phyloP scores from a whole-genome alignment of 2,329 filamentous ascomycete species.

The Xylaria polymorpha region DNA sequence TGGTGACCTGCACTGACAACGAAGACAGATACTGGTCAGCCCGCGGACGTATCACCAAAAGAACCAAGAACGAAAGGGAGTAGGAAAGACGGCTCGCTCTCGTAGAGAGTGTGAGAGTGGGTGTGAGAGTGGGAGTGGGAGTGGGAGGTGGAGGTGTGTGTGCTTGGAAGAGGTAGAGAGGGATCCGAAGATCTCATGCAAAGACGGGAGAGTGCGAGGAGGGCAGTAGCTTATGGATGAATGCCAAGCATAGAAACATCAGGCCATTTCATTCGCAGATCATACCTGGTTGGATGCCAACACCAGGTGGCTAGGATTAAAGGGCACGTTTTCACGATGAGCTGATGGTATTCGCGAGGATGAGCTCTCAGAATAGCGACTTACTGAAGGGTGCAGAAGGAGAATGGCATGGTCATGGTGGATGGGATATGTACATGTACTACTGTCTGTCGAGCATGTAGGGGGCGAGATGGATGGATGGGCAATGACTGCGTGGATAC shows the following conservation, averaged over 20 bases:
- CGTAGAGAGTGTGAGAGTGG: constrained; percentile 38
- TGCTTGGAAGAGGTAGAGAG: constrained; percentile 40
- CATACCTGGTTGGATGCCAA: constrained; percentile 57
- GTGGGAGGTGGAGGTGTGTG: constrained; percentile 1
- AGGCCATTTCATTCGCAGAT: constrained; percentile 56
- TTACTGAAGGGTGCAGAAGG: constrained; percentile 6
- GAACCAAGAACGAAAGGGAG: constrained; percentile 44
- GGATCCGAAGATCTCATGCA: constrained; percentile 49
- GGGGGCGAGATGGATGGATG: background rate
- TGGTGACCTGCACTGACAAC: constrained; percentile 50
- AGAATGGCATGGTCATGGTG: constrained; percentile 14
- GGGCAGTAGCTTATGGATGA: constrained; percentile 49
- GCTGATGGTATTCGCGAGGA: constrained; percentile 28
- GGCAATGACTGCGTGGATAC: constrained; percentile 18
- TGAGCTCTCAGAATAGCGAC: constrained; percentile 29
- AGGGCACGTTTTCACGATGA: constrained; percentile 30
- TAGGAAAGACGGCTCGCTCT: constrained; percentile 35
- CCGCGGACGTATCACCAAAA: constrained; percentile 49
- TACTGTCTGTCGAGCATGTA: background rate
- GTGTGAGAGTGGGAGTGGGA: no score
- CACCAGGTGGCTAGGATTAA: constrained; percentile 45
- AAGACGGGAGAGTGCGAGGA: constrained; percentile 45
- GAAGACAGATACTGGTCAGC: constrained; percentile 50
- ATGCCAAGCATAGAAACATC: constrained; percentile 53
- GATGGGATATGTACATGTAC: no score